Conservation (phyloP, 441 rosid genomes). For the Gossypium schwendimanii region DNA sequence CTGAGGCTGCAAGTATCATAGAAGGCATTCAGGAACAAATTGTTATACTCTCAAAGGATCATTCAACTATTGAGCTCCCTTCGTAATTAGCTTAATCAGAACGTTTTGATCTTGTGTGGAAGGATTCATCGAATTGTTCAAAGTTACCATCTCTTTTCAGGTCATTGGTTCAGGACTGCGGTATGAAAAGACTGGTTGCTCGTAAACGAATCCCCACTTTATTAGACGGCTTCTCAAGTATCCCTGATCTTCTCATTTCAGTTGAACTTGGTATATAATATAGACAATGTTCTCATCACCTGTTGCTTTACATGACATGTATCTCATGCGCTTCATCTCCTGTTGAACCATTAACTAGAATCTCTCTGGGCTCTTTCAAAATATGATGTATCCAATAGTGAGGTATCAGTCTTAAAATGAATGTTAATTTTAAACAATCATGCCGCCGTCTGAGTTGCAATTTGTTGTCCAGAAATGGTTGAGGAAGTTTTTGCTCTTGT, state of each 20-base stretch:
- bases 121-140: constrained; percentile 1
- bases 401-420: constrained; percentile 42
- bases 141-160: constrained; percentile 32
- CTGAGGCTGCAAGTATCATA: constrained; percentile 63
- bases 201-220: constrained; percentile 48
- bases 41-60: constrained; percentile 59
- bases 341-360: constrained; percentile 42
- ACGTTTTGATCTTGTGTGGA: background rate
- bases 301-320: background rate
- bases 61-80: constrained; percentile 55
- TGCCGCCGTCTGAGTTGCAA: constrained; percentile 31
- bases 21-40: constrained; percentile 72
- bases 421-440: constrained; percentile 3
- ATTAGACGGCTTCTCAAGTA: constrained; percentile 63
- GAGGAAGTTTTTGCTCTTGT: constrained; percentile 68
- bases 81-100: constrained; percentile 33
- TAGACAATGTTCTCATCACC: background rate
- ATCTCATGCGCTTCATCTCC: constrained; percentile 13
- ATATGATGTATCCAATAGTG: constrained; percentile 56
- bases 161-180: constrained; percentile 58
- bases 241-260: constrained; percentile 32
- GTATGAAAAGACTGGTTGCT: constrained; percentile 39
- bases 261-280: background rate
- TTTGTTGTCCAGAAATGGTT: constrained; percentile 51
- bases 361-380: constrained; percentile 39